Percentiles rank a stretch among this genome's conserved stretches.
Conservation (phyloP, 225 moss, liverwort and hornwort species). For the Polytrichum formosum region DNA sequence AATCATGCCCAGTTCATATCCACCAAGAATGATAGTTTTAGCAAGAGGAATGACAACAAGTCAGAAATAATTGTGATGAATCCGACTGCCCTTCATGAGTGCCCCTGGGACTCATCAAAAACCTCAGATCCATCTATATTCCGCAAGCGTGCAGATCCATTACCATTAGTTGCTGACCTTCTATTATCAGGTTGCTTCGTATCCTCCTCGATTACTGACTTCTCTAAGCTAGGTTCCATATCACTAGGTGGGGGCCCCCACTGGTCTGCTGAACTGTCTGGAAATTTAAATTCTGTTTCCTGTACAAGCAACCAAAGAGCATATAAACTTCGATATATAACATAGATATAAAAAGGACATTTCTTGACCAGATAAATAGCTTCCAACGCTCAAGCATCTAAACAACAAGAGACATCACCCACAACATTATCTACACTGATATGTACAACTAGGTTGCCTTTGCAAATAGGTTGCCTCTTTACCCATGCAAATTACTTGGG, state of each 20-base stretch:
- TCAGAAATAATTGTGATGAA: not conserved
- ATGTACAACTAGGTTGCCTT: not conserved
- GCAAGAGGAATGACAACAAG: not conserved
- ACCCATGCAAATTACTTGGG: too few species aligned
- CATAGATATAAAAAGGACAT: not conserved
- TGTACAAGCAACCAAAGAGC: constrained; percentile 17
- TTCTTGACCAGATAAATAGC: not conserved
- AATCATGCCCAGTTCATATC: not conserved
- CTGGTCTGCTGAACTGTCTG: constrained; percentile 47
- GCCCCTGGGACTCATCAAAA: constrained; percentile 35
- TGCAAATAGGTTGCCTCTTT: too few species aligned
- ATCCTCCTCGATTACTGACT: constrained; percentile 15
- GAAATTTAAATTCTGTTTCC: constrained; percentile 50
- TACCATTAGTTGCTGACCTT: constrained; percentile 29
- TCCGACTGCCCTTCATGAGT: constrained; percentile 6
- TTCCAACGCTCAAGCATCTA: not conserved
- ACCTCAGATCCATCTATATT: constrained; percentile 58
- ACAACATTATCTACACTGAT: not conserved
- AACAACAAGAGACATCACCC: not conserved
- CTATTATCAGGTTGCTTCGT: constrained; percentile 36
- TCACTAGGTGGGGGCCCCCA: constrained; percentile 37
- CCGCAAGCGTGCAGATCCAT: constrained; percentile 47
- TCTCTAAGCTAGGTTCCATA: constrained; percentile 16
- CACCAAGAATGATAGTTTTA: not conserved
- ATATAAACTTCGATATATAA: not conserved